Percentiles rank a stretch among this genome's conserved stretches.
These are phyloP conservation scores for Cryptococcus sp. DNA, from an alignment of 1,284 basidiomycete species.

Conservation along the genomic window DNA sequence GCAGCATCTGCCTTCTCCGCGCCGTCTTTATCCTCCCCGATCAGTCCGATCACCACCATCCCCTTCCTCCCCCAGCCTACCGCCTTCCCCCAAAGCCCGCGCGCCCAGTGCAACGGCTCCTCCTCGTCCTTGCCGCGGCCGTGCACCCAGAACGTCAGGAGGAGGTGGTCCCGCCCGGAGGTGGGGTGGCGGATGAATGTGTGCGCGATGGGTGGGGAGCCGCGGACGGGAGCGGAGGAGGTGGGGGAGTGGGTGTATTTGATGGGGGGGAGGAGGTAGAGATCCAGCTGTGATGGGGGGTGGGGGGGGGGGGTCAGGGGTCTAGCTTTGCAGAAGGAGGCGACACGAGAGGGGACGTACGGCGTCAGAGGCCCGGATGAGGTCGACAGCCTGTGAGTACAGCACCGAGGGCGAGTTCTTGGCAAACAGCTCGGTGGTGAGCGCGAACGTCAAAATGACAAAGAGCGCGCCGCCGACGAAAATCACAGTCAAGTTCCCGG, in stretches of 20 bases:
- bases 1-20: not conserved
- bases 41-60: conserved; percentile 5
- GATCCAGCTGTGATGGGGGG: conserved; percentile 32
- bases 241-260: conserved; percentile 48
- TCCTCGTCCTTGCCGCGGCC: conserved; percentile 45
- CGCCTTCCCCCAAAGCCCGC: conserved; percentile 12
- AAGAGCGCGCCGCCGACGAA: conserved; percentile 76
- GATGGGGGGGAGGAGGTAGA: conserved; percentile 47
- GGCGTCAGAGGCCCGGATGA: conserved; percentile 68
- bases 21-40: not conserved
- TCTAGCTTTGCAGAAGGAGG: not conserved
- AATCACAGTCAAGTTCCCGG: conserved; percentile 78
- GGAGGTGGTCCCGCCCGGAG: conserved; percentile 46
- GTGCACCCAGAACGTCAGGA: conserved; percentile 49
- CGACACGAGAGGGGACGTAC: conserved; percentile 50
- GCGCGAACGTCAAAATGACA: conserved; percentile 73
- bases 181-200: conserved; percentile 38
- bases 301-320: not conserved
- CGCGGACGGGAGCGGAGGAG: conserved; percentile 41
- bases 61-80: conserved; percentile 9
- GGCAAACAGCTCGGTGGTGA: conserved; percentile 85
- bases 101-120: conserved; percentile 33
- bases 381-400: conserved; percentile 79
- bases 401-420: conserved; percentile 88
- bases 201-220: conserved; percentile 41